phyloP scores from a whole-genome alignment of 768 basidiomycete genomes.

The Russula virescens region DNA sequence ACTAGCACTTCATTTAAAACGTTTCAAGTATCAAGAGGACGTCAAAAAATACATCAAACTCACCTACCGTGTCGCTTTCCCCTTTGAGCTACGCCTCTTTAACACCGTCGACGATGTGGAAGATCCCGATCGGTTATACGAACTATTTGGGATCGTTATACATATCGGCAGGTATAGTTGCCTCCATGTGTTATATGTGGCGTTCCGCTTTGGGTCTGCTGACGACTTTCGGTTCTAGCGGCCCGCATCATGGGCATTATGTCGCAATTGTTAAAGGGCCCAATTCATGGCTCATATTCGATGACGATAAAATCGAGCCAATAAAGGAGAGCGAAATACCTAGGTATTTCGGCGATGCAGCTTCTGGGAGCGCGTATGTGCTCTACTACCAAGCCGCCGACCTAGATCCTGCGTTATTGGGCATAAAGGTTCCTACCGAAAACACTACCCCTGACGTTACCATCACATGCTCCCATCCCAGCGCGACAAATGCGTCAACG shows the following conservation, averaged over 20 bases:
- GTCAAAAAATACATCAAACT: slow-evolving; percentile 89
- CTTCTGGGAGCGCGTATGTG: slow-evolving; percentile 88
- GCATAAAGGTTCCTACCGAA: slow-evolving; percentile 43
- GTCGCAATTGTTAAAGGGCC: slow-evolving; percentile 88
- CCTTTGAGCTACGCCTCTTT: slow-evolving; percentile 89
- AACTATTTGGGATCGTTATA: slow-evolving; percentile 95
- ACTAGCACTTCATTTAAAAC: slow-evolving; percentile 91
- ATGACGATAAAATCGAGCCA: slow-evolving; percentile 87
- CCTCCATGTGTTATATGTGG: neutral
- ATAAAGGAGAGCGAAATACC: slow-evolving; percentile 87
- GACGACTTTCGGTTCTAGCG: slow-evolving; percentile 43
- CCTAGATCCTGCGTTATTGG: slow-evolving; percentile 67
- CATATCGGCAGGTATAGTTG: slow-evolving; percentile 88
- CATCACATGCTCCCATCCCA: slow-evolving; percentile 12
- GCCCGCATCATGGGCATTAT: slow-evolving; percentile 98
- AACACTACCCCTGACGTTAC: slow-evolving; percentile 22
- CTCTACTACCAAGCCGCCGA: slow-evolving; percentile 95
- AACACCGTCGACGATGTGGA: slow-evolving; percentile 94
- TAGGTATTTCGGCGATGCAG: slow-evolving; percentile 90
- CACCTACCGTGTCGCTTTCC: slow-evolving; percentile 94
- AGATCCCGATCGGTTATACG: slow-evolving; percentile 88
- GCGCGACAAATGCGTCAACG: neutral
- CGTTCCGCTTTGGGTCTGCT: slow-evolving; percentile 8
- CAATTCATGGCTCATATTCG: slow-evolving; percentile 84
- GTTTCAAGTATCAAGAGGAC: slow-evolving; percentile 98